These are phyloP conservation scores for Candida suzukii DNA, from an alignment of 805 yeast species.

Conservation along the genomic window DNA sequence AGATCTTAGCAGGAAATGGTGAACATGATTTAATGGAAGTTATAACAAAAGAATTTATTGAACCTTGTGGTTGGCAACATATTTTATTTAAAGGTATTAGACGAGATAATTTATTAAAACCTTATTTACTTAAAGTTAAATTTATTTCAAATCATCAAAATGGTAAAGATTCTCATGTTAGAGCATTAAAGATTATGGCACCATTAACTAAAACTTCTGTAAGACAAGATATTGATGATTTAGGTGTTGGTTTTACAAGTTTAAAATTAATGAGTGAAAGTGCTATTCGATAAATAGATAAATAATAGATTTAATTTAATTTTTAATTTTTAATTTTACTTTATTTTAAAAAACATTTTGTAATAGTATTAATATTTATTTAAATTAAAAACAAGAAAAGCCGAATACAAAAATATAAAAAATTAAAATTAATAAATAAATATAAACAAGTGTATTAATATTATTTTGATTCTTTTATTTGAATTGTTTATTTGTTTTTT, in stretches of 20 bases:
- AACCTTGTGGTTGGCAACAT: conserved; percentile 77
- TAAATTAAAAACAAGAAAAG: too few relatives aligned
- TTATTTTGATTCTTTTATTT: too few relatives aligned
- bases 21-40: conserved; percentile 72
- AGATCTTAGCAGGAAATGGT: conserved; percentile 68
- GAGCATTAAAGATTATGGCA: conserved; percentile 62
- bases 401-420: too few relatives aligned
- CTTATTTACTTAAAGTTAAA: conserved; percentile 57
- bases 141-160: conserved; percentile 80
- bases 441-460: too few relatives aligned
- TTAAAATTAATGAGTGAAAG: conserved; percentile 25
- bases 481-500: too few relatives aligned
- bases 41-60: conserved; percentile 45
- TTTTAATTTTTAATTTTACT: background rate
- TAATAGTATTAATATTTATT: too few relatives aligned
- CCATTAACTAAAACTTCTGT: conserved; percentile 25
- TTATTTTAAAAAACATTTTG: too few relatives aligned
- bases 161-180: conserved; percentile 90
- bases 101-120: conserved; percentile 50
- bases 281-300: conserved; percentile 17
- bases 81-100: conserved; percentile 50
- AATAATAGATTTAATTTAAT: too few relatives aligned
- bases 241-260: conserved; percentile 27
- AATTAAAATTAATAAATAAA: too few relatives aligned
- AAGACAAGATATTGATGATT: conserved; percentile 13